phyloP scores from a whole-genome alignment of 1,139 yeast genomes.

The Suhomyces taliae region DNA sequence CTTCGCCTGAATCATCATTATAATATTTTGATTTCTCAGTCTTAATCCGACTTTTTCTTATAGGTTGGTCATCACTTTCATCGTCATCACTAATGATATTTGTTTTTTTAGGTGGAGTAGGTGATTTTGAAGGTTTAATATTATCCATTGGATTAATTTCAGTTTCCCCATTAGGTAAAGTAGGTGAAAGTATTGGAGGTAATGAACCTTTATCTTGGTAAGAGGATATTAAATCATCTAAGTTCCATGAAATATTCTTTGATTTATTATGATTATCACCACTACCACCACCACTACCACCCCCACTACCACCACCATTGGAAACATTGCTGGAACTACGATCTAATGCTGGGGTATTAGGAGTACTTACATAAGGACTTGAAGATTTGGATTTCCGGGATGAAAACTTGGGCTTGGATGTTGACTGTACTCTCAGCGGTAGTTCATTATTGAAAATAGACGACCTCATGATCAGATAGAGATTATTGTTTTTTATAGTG shows the following conservation, averaged over 20 bases:
- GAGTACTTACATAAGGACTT: slow-evolving; percentile 19
- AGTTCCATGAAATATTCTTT: slow-evolving; percentile 33
- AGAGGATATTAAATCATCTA: slow-evolving; percentile 41
- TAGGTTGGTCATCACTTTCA: slow-evolving; percentile 3
- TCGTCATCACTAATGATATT: slow-evolving; percentile 3
- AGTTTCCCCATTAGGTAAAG: slow-evolving; percentile 29
- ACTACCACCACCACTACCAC: background rate
- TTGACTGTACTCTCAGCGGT: slow-evolving; percentile 6
- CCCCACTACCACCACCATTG: background rate
- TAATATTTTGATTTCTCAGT: slow-evolving; percentile 1
- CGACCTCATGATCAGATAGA: slow-evolving; percentile 29
- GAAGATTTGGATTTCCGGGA: slow-evolving; percentile 17
- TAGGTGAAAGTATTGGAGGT: slow-evolving; percentile 46
- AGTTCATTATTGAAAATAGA: slow-evolving; percentile 35
- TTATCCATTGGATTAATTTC: slow-evolving; percentile 2
- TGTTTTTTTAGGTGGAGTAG: slow-evolving; percentile 1
- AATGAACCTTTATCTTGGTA: slow-evolving; percentile 36
- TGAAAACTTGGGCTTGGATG: slow-evolving; percentile 12
- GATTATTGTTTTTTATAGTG: too few relatives aligned
- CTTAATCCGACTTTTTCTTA: background rate
- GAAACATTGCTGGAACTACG: background rate
- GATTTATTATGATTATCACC: slow-evolving; percentile 5
- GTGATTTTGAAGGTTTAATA: slow-evolving; percentile 2
- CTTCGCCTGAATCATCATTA: slow-evolving; percentile 12
- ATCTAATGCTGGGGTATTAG: slow-evolving; percentile 9